phyloP scores from a whole-genome alignment of 352 stramenopile species.

The Globisporangium heterothallicum region DNA sequence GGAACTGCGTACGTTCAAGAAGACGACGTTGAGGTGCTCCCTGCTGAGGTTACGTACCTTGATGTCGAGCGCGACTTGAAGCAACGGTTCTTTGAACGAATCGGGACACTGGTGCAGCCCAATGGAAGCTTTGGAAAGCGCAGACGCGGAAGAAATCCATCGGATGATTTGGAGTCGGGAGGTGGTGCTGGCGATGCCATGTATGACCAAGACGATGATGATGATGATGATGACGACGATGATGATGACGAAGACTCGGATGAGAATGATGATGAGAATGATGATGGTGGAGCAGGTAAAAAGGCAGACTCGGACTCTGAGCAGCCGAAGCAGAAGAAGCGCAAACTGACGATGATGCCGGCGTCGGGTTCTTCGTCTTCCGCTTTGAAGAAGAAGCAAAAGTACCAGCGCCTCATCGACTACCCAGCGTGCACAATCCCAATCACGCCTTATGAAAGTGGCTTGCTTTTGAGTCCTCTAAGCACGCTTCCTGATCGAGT shows the following conservation, averaged over 20 bases:
- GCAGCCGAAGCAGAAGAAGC: conserved; percentile 39
- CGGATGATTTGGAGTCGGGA: conserved; percentile 17
- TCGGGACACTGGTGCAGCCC: conserved; percentile 49
- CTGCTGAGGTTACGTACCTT: conserved; percentile 42
- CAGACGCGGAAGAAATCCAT: conserved; percentile 9
- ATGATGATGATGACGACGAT: conserved; percentile 24
- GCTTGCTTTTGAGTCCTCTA: conserved; percentile 64
- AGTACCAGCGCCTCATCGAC: conserved; percentile 49
- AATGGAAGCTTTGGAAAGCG: conserved; percentile 31
- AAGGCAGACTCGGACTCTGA: background rate
- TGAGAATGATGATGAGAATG: conserved; percentile 4
- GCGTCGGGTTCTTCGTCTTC: conserved; percentile 8
- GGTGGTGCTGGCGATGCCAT: conserved; percentile 19
- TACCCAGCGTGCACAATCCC: conserved; percentile 62
- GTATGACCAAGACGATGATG: conserved; percentile 27
- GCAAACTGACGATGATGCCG: conserved; percentile 51
- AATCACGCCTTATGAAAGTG: conserved; percentile 57
- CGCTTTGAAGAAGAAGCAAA: conserved; percentile 37
- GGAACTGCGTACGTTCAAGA: conserved; percentile 48
- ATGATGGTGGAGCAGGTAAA: background rate
- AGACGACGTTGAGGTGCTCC: conserved; percentile 49
- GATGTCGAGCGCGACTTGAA: conserved; percentile 55
- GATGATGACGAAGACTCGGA: conserved; percentile 24
- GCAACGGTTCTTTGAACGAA: conserved; percentile 61
- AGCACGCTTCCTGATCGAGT: conserved; percentile 62